These are phyloP conservation scores for Fusarium staphyleae DNA, from an alignment of 2,329 filamentous ascomycete species.

Conservation along the genomic window DNA sequence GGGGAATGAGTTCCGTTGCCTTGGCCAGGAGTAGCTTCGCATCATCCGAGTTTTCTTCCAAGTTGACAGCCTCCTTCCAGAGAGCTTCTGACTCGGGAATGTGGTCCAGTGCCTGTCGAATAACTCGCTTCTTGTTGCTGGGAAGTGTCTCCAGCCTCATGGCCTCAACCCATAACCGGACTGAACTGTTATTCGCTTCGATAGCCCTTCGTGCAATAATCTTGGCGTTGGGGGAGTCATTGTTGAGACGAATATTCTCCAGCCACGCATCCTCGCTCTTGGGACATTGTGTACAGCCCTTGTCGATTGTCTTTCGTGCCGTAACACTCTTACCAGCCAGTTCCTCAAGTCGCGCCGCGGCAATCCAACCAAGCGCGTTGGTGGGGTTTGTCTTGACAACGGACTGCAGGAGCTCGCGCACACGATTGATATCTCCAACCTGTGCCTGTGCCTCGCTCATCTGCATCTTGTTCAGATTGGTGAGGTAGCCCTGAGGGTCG, in stretches of 20 bases:
- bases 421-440: conserved; percentile 94
- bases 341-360: conserved; percentile 90
- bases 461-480: conserved; percentile 84
- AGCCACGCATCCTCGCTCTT: conserved; percentile 96
- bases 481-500: conserved; percentile 95
- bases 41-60: conserved; percentile 89
- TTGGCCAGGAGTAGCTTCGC: conserved; percentile 90
- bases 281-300: conserved; percentile 88
- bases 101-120: conserved; percentile 88
- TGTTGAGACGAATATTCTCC: conserved; percentile 90
- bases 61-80: conserved; percentile 98
- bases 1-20: conserved; percentile 91
- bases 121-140: conserved; percentile 88
- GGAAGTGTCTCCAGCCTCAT: conserved; percentile 88
- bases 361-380: conserved; percentile 95
- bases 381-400: conserved; percentile 97
- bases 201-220: conserved; percentile 94
- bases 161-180: conserved; percentile 91
- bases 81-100: conserved; percentile 92
- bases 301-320: conserved; percentile 84
- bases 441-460: conserved; percentile 80
- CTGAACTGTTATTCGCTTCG: conserved; percentile 87
- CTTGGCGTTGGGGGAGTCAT: conserved; percentile 88
- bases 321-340: conserved; percentile 90
- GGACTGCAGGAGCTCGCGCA: conserved; percentile 89